Evolutionary conservation across 805 yeast species (phyloP), one percentile per base, ranked within the genome.

Genomic region (Blastobotrys terrestris): DNA sequence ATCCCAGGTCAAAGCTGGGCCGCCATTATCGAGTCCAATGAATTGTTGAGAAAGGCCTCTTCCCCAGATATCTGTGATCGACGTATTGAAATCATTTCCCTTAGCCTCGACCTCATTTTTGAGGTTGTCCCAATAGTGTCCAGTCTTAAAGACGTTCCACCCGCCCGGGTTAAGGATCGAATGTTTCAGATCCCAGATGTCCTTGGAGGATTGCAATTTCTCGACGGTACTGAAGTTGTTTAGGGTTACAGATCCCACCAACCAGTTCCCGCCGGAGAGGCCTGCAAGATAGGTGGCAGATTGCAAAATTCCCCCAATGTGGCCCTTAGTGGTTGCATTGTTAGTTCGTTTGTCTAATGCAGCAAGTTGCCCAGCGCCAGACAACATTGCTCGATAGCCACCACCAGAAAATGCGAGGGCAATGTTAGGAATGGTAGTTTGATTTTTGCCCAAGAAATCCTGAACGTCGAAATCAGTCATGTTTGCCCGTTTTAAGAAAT

Each of bases 321-420:
- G 85, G 39, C 56, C 52, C 39, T 70, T 64, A 3, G 75, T 72
- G 22, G 70, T 70, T 13, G 81, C 76, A 52, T 76, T 77, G 6
- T 63, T 68, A 1, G 94, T 83, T 58, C 95, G 73, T 62, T 81
- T 80, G 66, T 89, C 97, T 54, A 87, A 69, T 1, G 92, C 96
- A 0, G 91, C 73, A 18, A 89, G 69, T 65, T 83, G 81, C 39
- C 96, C 96, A 13, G 95, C 96, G 1, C 95, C 96, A 53, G 76
- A 70, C 45, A 89, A 70, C 88, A 89, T 87, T 35, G 96, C 95
- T 56, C 97, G 77, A 67, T 87, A 89, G 2, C 96, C 96, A 64
- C 97, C 96, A 45, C 96, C 96, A 14, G 87, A 80, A 59, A 83
- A 81, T 5, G 90, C 84, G 22, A 72, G 55, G 13, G 73, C 76